Base-by-base conservation (phyloP, 2,329 filamentous ascomycete genomes). In the Trichothecium sympodiale region DNA sequence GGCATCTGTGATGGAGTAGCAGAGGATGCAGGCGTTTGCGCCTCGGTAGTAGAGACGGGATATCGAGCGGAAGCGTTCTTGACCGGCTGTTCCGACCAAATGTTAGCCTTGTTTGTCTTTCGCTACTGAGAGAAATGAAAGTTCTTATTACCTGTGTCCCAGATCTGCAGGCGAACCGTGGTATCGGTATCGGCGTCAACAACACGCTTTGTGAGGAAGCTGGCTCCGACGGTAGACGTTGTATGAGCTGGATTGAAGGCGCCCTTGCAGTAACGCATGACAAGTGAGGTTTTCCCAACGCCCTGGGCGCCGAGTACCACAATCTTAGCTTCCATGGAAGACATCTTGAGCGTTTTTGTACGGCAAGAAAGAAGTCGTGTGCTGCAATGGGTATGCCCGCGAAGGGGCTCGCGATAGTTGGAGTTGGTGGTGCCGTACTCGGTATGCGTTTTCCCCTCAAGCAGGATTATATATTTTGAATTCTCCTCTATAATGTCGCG, bases 21-120 rank as follows among this genome's bases (percentile, higher is more conserved):
- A 94, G 32, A 95, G 74, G 41, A 95, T 85, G 50, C 85, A 91
- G 39, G 88, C 88, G 54, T 94, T 89, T 42, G 89, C 89, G 54
- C 88, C 88, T 52, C 89, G 82, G 62, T 98, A 98, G 67, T 96
- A 96, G 36, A 98, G 76, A 38, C 88, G 81, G 8, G 86, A 93
- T 51, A 98, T 96, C 42, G 83, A 88, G 48, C 89, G 78, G 58
- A 96, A 98, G 38, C 89, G 78, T 64, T 98, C 89, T 55, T 98
- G 89, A 41, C 89, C 89, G 38, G 89, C 77, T 67, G 54, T 38
- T 34, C 28, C 26, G 17, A 26, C 17, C 8, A 15, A 9, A 35
- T 29, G 26, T 26, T 14, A 14, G 27, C 10, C 20, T 10, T 25
- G 15, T 25, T 25, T 25, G 20, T 25, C 20, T 10, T 25, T 10